Base-by-base conservation (phyloP, 352 stramenopile genomes). In the Phytophthora cryptogea region DNA sequence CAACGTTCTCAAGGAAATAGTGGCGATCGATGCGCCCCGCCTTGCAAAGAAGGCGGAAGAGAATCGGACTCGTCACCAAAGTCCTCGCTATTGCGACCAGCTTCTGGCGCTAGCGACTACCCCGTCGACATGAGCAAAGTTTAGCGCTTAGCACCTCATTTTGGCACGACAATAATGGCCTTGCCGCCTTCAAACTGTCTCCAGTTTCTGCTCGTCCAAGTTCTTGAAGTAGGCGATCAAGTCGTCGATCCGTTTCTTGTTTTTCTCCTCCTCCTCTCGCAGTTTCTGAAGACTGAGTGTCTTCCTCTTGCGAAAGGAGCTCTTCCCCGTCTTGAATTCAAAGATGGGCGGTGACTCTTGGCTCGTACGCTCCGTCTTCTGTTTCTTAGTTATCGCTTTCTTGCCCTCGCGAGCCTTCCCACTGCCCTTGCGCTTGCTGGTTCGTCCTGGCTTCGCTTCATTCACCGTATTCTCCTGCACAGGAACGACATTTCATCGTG, bases 31-130 rank as follows among this genome's bases (percentile, higher is more conserved):
- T 49, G 67, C 72, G 7, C 59, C 68, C 7, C 57, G 81, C 13
- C 60, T 93, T 13, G 66, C 68, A 20, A 91, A 90, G 52, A 95
- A 95, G 39, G 83, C 86, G 14, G 49, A 80, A 47, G 84, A 94
- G 42, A 92, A 93, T 41, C 73, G 78, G 10, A 80, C 47, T 43
- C 83, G 84, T 26, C 83, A 94, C 43, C 86, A 88, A 56, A 88
- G 52, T 54, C 81, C 86, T 27, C 74, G 52, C 26, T 90, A 86
- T 48, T 94, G 84, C 64, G 84, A 94, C 54, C 60, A 91, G 47
- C 56, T 95, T 44, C 41, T 87, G 31, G 55, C 56, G 8, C 52
- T 91, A 37, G 78, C 75, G 5, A 72, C 54, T 51, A 54, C 59
- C 16, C 60, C 70, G 33, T 62, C 54, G 23, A n/a, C 49, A 61